Base-by-base conservation (phyloP, 441 rosid genomes). In the Bocquillonia castaneifolia region DNA sequence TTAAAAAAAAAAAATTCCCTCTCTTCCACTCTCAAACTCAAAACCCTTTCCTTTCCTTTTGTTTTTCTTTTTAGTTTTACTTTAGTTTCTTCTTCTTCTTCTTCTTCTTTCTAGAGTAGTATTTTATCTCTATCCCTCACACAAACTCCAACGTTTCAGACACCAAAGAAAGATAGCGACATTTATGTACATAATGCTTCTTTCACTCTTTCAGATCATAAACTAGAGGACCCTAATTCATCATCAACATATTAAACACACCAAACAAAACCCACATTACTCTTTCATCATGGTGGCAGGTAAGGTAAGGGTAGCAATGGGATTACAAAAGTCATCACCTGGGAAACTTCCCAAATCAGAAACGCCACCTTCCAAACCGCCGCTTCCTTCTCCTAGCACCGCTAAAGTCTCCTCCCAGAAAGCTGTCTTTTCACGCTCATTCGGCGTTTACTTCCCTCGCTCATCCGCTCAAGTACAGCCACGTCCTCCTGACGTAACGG, bases 381-480 rank as follows among this genome's bases (percentile, higher is more conserved):
- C 86, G 0, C 81, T 47, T 44, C 87, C 89, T 1, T 80, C 93
- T 0, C 79, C 88, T 18, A 80, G 79, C 64, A 58, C 84, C 17
- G 68, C 52, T 34, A 86, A 75, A 28, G 48, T 8, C 23, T 57
- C 80, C 3, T 64, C 82, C 32, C 78, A 73, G 37, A 85, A 83
- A 51, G 61, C 88, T 0, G 78, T 77, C 0, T 88, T 90, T 64
- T 78, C 94, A 0, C 96, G 94, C 34, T 87, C 97, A 17, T 80
- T 91, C 56, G 96, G 96, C 5, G 90, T 77, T 59, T 90, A 90
- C 76, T 90, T 93, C 84, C 98, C 98, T 9, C 93, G 96, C 56
- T 78, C 97, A 54, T 93, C 98, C 17, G 88, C 98, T 14, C 96
- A 93, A 70, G 89, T 89, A 44, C 93, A 85, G 79, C 90, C 96